phyloP scores from a whole-genome alignment of 139 green algal genomes.

The Chlamydomonas schloesseri region DNA sequence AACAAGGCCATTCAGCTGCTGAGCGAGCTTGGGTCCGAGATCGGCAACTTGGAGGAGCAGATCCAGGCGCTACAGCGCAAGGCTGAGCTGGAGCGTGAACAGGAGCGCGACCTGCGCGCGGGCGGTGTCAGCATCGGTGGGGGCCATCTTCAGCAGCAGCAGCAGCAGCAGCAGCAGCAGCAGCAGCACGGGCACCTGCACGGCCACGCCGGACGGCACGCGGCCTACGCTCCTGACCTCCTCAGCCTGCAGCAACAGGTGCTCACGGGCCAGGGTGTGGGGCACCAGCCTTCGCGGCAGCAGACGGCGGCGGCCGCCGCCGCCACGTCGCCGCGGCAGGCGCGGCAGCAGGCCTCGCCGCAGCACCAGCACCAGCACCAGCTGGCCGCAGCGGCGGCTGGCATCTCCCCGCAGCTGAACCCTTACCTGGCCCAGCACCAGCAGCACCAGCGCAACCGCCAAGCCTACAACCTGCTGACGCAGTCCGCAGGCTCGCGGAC shows the following conservation, averaged over 20 bases:
- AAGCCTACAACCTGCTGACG: not conserved
- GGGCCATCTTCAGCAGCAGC: not conserved
- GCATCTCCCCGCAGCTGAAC: too few relatives aligned
- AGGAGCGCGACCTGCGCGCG: not conserved
- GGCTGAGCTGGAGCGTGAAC: not conserved
- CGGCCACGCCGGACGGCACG: not conserved
- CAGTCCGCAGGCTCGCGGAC: not conserved
- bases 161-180: not conserved
- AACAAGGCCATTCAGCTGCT: slow-evolving; percentile 8
- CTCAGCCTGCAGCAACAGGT: too few relatives aligned
- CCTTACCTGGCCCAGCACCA: not conserved
- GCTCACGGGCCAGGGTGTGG: too few relatives aligned
- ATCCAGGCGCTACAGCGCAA: slow-evolving; percentile 9
- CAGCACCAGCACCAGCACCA: too few relatives aligned
- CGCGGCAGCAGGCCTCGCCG: not conserved
- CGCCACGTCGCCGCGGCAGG: too few relatives aligned
- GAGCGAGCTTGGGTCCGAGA: slow-evolving; percentile 27
- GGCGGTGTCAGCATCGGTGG: not conserved
- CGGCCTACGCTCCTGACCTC: not conserved
- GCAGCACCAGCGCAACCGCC: not conserved
- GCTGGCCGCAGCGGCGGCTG: not conserved
- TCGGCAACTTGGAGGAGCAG: slow-evolving; percentile 16
- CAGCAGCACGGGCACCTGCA: not conserved
- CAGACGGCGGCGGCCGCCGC: too few relatives aligned
- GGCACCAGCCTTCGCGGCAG: too few relatives aligned